Percentiles rank a stretch among this genome's conserved stretches.
Evolutionary conservation across 345 rosid species (phyloP).

Genomic region (Aethionema arabicum): DNA sequence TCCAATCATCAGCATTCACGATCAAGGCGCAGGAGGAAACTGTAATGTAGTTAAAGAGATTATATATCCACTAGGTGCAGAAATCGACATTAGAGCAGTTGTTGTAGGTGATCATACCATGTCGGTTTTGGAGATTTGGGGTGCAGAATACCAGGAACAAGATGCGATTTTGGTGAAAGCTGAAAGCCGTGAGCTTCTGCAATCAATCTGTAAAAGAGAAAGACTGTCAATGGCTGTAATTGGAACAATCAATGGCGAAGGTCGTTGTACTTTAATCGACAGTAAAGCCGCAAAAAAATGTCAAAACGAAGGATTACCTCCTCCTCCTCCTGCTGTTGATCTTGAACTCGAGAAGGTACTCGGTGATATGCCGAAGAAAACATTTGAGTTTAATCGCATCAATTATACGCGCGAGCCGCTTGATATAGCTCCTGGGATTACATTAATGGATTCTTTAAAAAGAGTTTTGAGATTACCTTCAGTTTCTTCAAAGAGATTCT

Average conservation of each 20-base stretch:
- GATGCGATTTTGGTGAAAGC: slow-evolving; percentile 93
- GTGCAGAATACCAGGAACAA: slow-evolving; percentile 98
- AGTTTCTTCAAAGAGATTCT: slow-evolving; percentile 76
- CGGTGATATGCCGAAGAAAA: slow-evolving; percentile 92
- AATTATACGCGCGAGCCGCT: slow-evolving; percentile 60
- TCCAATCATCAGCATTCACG: slow-evolving; percentile 94
- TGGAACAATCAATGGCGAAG: slow-evolving; percentile 75
- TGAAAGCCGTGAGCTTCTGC: slow-evolving; percentile 62
- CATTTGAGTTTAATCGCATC: slow-evolving; percentile 65
- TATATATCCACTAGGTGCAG: slow-evolving; percentile 87
- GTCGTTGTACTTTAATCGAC: slow-evolving; percentile 74
- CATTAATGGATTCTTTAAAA: slow-evolving; percentile 79
- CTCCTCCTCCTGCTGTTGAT: slow-evolving; percentile 87
- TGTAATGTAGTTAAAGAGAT: slow-evolving; percentile 98
- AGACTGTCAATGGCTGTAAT: slow-evolving; percentile 91
- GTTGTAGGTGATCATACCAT: slow-evolving; percentile 90
- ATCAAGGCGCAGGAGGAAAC: slow-evolving; percentile 97
- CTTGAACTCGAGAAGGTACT: slow-evolving; percentile 92
- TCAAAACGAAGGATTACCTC: slow-evolving; percentile 56
- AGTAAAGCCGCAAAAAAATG: slow-evolving; percentile 54
- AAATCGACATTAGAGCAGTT: slow-evolving; percentile 73
- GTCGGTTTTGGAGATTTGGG: slow-evolving; percentile 98
- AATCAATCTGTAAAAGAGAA: slow-evolving; percentile 83
- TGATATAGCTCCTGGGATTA: slow-evolving; percentile 81
- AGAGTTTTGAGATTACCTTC: slow-evolving; percentile 86